Evolutionary conservation across 1,284 basidiomycete species (phyloP).

Genomic region (Pisolithus thermaeus): DNA sequence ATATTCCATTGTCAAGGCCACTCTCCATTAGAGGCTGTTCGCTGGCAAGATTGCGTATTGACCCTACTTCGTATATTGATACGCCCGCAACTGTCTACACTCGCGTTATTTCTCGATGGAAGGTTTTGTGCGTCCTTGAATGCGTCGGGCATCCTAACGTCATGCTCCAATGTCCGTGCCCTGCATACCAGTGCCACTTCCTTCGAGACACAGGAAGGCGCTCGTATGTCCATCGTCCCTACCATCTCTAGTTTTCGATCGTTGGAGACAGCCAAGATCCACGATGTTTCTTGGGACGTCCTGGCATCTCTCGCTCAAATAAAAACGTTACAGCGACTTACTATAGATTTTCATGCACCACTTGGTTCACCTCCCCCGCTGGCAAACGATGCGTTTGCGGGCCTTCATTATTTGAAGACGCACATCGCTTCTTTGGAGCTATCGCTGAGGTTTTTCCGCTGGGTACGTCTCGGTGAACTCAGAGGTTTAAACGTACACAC

Average conservation of each 20-base stretch:
- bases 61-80: neutral
- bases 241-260: neutral
- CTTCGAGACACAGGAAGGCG: neutral
- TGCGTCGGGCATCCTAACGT: neutral
- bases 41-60: neutral
- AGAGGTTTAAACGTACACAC: neutral
- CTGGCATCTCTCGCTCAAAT: neutral
- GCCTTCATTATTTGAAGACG: neutral
- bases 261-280: neutral
- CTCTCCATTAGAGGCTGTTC: neutral
- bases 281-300: neutral
- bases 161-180: neutral
- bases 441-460: neutral
- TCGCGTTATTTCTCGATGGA: neutral
- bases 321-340: neutral
- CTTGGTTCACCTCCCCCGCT: neutral
- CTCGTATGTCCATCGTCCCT: neutral
- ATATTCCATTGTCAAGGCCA: neutral
- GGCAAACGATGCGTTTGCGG: neutral
- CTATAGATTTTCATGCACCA: neutral
- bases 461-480: neutral
- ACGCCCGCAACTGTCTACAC: neutral
- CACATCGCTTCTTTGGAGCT: neutral
- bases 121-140: neutral
- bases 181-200: neutral